Base-by-base conservation (phyloP, 2,329 filamentous ascomycete genomes). In the Coniochaeta hoffmannii region DNA sequence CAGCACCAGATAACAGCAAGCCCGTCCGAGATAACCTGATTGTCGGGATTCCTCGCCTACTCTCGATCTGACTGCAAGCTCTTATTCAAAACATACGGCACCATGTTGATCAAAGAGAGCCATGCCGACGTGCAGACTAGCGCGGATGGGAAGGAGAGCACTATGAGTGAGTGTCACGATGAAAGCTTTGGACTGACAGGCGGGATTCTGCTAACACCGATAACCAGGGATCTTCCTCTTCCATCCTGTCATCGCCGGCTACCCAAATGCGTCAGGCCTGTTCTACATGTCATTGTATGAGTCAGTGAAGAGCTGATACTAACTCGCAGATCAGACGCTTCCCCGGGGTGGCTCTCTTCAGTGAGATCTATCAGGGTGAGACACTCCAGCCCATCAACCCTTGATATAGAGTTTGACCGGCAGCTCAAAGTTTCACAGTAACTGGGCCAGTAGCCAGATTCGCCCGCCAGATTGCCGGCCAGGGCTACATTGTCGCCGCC, bases 301-400 rank as follows among this genome's bases (percentile, higher is more conserved):
- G 22, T 1, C 41, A 15, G 6, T 41, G 17, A n/a, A 31, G 44
- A 31, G 4, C 28, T 19, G n/a, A 32, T 12, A 12, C 19, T 50
- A 19, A 44, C n/a, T 38, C 22, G 31, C 50, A 44, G 15, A 22
- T 54, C 57, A 83, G 82, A 30, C 77, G 78, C 52, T 96, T 96
- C 65, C 91, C 91, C 0, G 91, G 89, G 19, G 89, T 97, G 5
- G 87, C 89, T 14, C 78, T 97, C 56, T 97, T 96, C 69, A 92
- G 87, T 63, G 92, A 97, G 73, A 97, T 97, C 65, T 97, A 97
- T 68, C 92, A 97, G 85, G 91, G 90, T 91, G 71, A 56, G 66
- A 57, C 8, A 9, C 28, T 50, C 35, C 31, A 12, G 8, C 41
- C 30, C 41, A 17, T 11, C 53, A 41, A 17, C 26, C n/a, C 15